Evolutionary conservation across 495 filamentous ascomycete species (phyloP).

Genomic region (Neurospora sp.): DNA sequence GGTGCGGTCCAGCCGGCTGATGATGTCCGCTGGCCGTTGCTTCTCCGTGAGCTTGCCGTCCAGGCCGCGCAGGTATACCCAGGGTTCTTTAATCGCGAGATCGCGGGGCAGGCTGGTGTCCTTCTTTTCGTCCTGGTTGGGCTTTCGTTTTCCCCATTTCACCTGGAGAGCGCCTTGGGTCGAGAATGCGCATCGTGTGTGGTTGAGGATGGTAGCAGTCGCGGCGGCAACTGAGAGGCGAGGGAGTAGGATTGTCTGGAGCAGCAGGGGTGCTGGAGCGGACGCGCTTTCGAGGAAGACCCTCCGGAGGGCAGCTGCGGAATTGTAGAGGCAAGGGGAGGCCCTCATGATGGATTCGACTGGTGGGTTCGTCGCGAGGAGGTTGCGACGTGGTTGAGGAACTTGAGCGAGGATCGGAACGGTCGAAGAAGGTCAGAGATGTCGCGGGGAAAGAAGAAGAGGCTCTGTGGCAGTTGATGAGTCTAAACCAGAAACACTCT

Average conservation of each 20-base stretch:
- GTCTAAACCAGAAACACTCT: neutral
- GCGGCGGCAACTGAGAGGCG: neutral
- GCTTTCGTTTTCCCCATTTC: neutral
- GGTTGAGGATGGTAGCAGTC: neutral
- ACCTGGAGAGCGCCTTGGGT: neutral
- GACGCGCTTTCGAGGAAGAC: slow-evolving; percentile 25
- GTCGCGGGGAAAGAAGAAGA: neutral
- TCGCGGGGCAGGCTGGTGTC: neutral
- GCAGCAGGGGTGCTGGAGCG: slow-evolving; percentile 3
- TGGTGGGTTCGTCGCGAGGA: neutral
- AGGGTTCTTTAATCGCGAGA: neutral
- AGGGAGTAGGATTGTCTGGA: slow-evolving; percentile 8
- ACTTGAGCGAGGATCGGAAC: neutral
- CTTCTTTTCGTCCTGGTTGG: neutral
- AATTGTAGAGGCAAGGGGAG: slow-evolving; percentile 29
- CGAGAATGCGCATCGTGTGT: neutral
- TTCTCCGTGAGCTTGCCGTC: slow-evolving; percentile 39
- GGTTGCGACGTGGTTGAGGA: neutral
- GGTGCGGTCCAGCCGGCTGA: slow-evolving; percentile 37
- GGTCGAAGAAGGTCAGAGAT: neutral
- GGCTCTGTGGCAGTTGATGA: neutral
- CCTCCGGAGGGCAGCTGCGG: slow-evolving; percentile 27
- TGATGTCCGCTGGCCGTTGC: slow-evolving; percentile 28
- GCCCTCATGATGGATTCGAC: slow-evolving; percentile 16
- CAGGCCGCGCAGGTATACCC: slow-evolving; percentile 39